These are phyloP conservation scores for Salinomyces thailandicus DNA, from an alignment of 2,329 filamentous ascomycete species.

Conservation along the genomic window DNA sequence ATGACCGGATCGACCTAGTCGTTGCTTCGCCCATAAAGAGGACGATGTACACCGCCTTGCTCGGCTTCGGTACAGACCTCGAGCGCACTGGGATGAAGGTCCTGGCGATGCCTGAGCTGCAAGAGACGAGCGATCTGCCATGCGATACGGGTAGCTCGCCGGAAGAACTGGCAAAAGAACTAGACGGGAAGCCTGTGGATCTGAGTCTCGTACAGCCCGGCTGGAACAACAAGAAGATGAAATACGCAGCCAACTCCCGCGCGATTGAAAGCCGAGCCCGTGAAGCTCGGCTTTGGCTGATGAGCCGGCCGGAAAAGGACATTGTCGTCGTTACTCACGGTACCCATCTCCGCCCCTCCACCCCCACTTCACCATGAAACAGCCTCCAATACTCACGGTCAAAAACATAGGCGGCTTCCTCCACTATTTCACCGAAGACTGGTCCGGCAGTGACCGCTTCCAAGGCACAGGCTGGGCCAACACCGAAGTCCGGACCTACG, in stretches of 20 bases:
- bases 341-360: constrained; percentile 3
- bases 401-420: constrained; percentile 53
- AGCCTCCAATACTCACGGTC: not conserved
- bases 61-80: constrained; percentile 53
- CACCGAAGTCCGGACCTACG: constrained; percentile 60
- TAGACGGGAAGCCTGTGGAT: constrained; percentile 53
- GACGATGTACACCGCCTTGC: constrained; percentile 67
- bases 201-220: constrained; percentile 45
- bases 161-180: constrained; percentile 48
- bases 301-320: constrained; percentile 47
- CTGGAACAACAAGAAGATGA: constrained; percentile 60
- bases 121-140: constrained; percentile 64
- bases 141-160: constrained; percentile 63
- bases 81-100: constrained; percentile 41
- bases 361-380: not conserved
- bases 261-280: constrained; percentile 52
- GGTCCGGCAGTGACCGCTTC: constrained; percentile 47
- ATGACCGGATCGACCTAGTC: constrained; percentile 56
- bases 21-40: constrained; percentile 70
- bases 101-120: constrained; percentile 60
- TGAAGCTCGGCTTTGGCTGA: constrained; percentile 50
- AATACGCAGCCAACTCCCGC: constrained; percentile 35
- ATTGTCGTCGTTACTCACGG: constrained; percentile 74
- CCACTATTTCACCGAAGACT: constrained; percentile 79
- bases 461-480: constrained; percentile 61